These are phyloP conservation scores for Fusarium caatingaense DNA, from an alignment of 2,329 filamentous ascomycete species.

Conservation along the genomic window DNA sequence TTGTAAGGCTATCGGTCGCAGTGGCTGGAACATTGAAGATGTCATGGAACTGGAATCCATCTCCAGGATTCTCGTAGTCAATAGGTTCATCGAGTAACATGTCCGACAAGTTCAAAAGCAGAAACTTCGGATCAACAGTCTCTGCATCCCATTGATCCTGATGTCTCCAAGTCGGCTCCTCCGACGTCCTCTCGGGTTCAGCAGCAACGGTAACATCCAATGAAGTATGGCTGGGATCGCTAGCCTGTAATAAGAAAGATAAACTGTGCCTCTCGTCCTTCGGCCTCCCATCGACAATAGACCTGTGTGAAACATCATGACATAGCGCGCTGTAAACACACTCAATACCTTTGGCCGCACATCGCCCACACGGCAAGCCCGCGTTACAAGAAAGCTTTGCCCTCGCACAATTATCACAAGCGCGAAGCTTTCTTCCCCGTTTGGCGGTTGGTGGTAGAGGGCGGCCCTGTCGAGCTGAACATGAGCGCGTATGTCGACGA, in stretches of 20 bases:
- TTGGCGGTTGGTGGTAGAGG: slow-evolving; percentile 19
- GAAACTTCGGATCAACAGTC: slow-evolving; percentile 18
- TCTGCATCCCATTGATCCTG: background rate
- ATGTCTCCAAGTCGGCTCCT: slow-evolving; percentile 9
- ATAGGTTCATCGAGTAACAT: slow-evolving; percentile 14
- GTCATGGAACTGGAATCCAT: background rate
- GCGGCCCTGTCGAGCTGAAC: slow-evolving; percentile 4
- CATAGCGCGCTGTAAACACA: slow-evolving; percentile 30
- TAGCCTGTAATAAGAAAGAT: slow-evolving; percentile 15
- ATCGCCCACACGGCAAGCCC: slow-evolving; percentile 6
- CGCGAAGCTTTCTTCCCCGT: slow-evolving; percentile 26
- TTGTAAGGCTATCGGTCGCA: background rate
- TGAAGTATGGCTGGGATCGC: slow-evolving; percentile 4
- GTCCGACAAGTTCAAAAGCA: slow-evolving; percentile 15
- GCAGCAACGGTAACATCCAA: slow-evolving; percentile 10
- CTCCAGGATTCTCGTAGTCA: rapidly evolving
- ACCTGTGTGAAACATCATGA: slow-evolving; percentile 2
- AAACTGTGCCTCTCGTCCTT: background rate
- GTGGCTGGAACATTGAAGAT: background rate
- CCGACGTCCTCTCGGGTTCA: slow-evolving; percentile 20
- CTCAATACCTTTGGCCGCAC: background rate
- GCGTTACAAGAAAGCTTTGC: slow-evolving; percentile 13
- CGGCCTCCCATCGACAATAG: rapidly evolving
- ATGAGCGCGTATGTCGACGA: slow-evolving; percentile 23
- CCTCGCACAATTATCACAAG: slow-evolving; percentile 24